Base-by-base conservation (phyloP, 257 asterid species). In the Petunia secreta region DNA sequence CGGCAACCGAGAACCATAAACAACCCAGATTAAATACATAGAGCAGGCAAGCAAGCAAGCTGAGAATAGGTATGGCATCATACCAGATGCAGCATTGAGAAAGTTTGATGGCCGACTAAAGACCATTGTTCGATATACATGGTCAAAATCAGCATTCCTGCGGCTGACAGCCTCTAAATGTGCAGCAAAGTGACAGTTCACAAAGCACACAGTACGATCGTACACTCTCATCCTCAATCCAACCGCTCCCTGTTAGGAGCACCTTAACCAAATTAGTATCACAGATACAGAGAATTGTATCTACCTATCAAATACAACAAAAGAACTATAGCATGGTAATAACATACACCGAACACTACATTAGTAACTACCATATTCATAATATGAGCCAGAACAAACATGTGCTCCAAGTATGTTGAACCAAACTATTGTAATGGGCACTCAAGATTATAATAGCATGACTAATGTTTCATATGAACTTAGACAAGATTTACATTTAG, bases 141-240 rank as follows among this genome's bases (percentile, higher is more conserved):
- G 97, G 84, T 96, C 99, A 68, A 92, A 96, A 89, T 96, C 99
- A 69, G 94, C 97, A 85, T 96, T 96, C 68, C 99, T 91, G 63
- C 99, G 96, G 83, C 82, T 84, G 44, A 92, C 97, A 73, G 97
- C 99, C 71, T 92, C 99, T 81, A 96, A 85, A 81, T 96, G 99
- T 6, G 99, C 99, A 81, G 99, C 99, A 82, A 96, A 96, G 86
- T 96, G 99, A 81, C 99, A 96, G 83, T 96, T 96, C 75, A 94
- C 97, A 84, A 94, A 96, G 90, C 99, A 96, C 87, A 96, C 75
- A 80, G 82, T 87, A 62, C 98, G 88, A 82, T 86, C 95, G 67
- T 89, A 94, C 65, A 92, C 92, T 84, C 98, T 90, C 98, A 96
- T 89, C 85, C 97, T 92, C 90, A 96, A 84, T 83, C 98, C 99